Evolutionary conservation across 2,329 filamentous ascomycete species (phyloP).

Genomic region (Cercospora sp.): DNA sequence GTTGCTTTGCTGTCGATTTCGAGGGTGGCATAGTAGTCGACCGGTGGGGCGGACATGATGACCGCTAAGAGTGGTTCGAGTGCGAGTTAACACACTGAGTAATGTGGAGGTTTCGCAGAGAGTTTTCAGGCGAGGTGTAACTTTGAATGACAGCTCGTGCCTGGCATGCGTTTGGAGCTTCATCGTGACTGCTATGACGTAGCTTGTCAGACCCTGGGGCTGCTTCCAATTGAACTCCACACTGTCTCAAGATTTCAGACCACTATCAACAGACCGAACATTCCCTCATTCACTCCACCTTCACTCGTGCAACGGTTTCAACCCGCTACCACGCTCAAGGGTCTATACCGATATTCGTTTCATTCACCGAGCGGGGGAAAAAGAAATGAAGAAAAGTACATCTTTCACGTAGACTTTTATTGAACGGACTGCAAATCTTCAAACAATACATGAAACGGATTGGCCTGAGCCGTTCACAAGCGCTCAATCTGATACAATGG

Average conservation of each 20-base stretch:
- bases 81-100: background rate
- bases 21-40: constrained; percentile 42
- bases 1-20: constrained; percentile 63
- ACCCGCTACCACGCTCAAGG: too few relatives aligned
- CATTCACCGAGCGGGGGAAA: background rate
- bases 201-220: background rate
- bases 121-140: background rate
- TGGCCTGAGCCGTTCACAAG: background rate
- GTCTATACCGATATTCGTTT: background rate
- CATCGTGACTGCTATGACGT: background rate
- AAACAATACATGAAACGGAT: background rate
- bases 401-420: background rate
- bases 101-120: background rate
- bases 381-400: background rate
- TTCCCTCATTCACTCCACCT: background rate
- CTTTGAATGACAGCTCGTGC: constrained; percentile 7
- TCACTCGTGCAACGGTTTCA: background rate
- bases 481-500: constrained; percentile 11
- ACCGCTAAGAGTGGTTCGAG: background rate
- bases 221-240: background rate
- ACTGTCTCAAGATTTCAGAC: background rate
- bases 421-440: background rate
- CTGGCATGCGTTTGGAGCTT: background rate
- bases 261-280: background rate
- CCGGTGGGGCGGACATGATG: constrained; percentile 35